These are phyloP conservation scores for Rhizophora apiculata DNA, from an alignment of 345 rosid genomes.

Conservation along the genomic window DNA sequence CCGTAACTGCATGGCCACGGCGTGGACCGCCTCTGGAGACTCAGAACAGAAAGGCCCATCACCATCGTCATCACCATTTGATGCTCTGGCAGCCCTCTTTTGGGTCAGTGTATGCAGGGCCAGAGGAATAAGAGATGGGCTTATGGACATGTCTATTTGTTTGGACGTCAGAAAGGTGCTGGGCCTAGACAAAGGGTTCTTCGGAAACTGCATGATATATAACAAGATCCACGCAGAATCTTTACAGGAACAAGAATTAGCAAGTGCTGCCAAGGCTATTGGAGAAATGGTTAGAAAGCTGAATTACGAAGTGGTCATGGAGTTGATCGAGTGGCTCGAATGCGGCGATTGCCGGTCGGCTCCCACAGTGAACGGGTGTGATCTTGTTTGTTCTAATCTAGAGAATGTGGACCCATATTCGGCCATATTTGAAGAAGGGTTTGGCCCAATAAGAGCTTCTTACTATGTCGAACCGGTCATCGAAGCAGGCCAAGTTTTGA, in stretches of 20 bases:
- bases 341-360: not conserved
- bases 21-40: constrained; percentile 6
- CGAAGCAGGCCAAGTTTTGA: constrained; percentile 44
- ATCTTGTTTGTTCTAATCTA: constrained; percentile 46
- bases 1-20: constrained; percentile 38
- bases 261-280: constrained; percentile 37
- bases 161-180: constrained; percentile 47
- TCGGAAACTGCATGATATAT: constrained; percentile 70
- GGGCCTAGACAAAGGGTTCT: constrained; percentile 49
- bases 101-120: constrained; percentile 54
- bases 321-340: constrained; percentile 59
- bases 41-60: constrained; percentile 8
- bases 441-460: constrained; percentile 33
- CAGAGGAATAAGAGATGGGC: constrained; percentile 36
- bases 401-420: constrained; percentile 35
- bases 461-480: constrained; percentile 43
- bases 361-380: constrained; percentile 31
- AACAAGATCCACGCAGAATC: constrained; percentile 24
- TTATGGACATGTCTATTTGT: constrained; percentile 48
- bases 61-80: constrained; percentile 43
- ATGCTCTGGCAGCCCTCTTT: constrained; percentile 53
- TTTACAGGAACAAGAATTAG: constrained; percentile 7
- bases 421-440: constrained; percentile 41
- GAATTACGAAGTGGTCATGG: constrained; percentile 43
- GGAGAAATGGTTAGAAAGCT: constrained; percentile 32